A percentile compares a stretch with the other conserved stretches of the same genome.
phyloP scores from a whole-genome alignment of 1,284 basidiomycete species.

The Moniliophthora roreri region DNA sequence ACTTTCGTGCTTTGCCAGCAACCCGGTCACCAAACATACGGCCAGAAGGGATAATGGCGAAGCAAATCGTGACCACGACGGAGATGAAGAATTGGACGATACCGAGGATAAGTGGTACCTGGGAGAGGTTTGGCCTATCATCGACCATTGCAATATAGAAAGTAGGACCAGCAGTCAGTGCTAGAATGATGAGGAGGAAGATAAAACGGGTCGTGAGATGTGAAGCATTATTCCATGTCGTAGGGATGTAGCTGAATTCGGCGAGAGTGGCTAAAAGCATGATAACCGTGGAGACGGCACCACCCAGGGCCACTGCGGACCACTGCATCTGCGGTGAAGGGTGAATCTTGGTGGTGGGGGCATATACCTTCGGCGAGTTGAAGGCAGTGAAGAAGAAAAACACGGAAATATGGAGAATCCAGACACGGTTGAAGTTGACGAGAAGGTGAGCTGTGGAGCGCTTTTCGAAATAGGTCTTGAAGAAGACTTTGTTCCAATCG shows the following conservation, averaged over 20 bases:
- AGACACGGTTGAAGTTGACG: slow-evolving; percentile 97
- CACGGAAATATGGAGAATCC: slow-evolving; percentile 89
- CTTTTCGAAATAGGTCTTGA: slow-evolving; percentile 97
- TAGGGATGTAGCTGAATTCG: slow-evolving; percentile 95
- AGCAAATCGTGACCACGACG: slow-evolving; percentile 74
- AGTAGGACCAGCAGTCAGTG: slow-evolving; percentile 85
- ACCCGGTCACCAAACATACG: slow-evolving; percentile 96
- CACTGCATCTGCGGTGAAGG: slow-evolving; percentile 82
- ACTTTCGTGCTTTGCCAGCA: slow-evolving; percentile 90
- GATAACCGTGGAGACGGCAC: slow-evolving; percentile 85
- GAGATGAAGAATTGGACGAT: slow-evolving; percentile 91
- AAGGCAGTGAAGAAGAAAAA: slow-evolving; percentile 96
- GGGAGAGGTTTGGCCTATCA: slow-evolving; percentile 46
- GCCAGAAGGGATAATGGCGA: slow-evolving; percentile 87
- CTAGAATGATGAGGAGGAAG: slow-evolving; percentile 86
- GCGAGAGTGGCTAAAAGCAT: slow-evolving; percentile 91
- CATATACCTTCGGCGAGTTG: slow-evolving; percentile 94
- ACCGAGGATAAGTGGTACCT: slow-evolving; percentile 80
- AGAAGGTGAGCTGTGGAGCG: slow-evolving; percentile 90
- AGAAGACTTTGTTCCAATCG: slow-evolving; percentile 91
- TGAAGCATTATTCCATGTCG: slow-evolving; percentile 95
- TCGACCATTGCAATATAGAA: slow-evolving; percentile 87
- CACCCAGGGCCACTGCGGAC: slow-evolving; percentile 91
- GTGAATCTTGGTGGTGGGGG: slow-evolving; percentile 56
- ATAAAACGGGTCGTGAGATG: slow-evolving; percentile 88